These are phyloP conservation scores for Apodospora peruviana DNA, from an alignment of 495 filamentous ascomycete species.

Conservation along the genomic window DNA sequence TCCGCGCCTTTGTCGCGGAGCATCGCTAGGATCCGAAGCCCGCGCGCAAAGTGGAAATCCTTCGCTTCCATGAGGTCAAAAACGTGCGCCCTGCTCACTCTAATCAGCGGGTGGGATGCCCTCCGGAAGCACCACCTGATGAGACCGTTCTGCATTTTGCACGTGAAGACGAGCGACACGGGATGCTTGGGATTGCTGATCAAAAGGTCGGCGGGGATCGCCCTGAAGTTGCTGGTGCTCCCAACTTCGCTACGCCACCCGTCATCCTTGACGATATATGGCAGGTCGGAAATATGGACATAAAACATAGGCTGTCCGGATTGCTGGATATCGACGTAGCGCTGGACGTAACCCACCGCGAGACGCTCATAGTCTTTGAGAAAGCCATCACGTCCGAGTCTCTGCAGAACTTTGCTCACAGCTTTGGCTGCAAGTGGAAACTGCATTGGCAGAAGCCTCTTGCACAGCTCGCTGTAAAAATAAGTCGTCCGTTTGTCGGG, in stretches of 20 bases:
- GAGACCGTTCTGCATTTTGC: slow-evolving; percentile 18
- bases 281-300: slow-evolving; percentile 26
- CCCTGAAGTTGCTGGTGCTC: slow-evolving; percentile 1
- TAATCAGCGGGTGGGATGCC: not conserved
- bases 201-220: slow-evolving; percentile 1
- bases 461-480: slow-evolving; percentile 11
- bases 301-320: slow-evolving; percentile 15
- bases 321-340: slow-evolving; percentile 4
- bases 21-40: slow-evolving; percentile 16
- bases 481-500: not conserved
- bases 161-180: slow-evolving; percentile 25
- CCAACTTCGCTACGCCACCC: slow-evolving; percentile 1
- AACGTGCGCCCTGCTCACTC: not conserved
- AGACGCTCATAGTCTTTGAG: slow-evolving; percentile 26
- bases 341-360: slow-evolving; percentile 19
- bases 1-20: slow-evolving; percentile 21
- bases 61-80: not conserved
- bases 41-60: slow-evolving; percentile 16
- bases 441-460: slow-evolving; percentile 4
- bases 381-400: slow-evolving; percentile 21
- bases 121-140: slow-evolving; percentile 23
- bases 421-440: slow-evolving; percentile 10
- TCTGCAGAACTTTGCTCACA: slow-evolving; percentile 24
- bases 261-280: slow-evolving; percentile 14
- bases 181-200: slow-evolving; percentile 17